phyloP scores from a whole-genome alignment of 2,329 filamentous ascomycete species.

The Aspergillus candidus region DNA sequence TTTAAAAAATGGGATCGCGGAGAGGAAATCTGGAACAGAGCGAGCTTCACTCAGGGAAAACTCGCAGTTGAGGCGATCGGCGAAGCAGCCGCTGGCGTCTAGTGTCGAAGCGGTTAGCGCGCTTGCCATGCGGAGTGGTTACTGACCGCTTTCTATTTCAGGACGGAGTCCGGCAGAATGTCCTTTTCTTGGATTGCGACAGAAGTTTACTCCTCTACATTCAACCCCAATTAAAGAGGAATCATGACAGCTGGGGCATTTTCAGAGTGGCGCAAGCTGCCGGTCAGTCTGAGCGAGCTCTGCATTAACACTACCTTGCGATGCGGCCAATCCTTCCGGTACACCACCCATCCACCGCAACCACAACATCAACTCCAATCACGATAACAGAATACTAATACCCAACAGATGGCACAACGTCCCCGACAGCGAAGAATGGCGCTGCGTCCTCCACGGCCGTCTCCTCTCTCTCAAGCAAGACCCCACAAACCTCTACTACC shows the following conservation, averaged over 20 bases:
- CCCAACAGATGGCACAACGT: constrained; percentile 69
- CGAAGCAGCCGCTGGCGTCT: constrained; percentile 12
- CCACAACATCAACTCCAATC: background rate
- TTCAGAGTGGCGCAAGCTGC: constrained; percentile 82
- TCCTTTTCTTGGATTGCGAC: constrained; percentile 1
- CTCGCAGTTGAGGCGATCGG: constrained; percentile 24
- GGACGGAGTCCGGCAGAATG: constrained; percentile 19
- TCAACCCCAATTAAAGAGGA: background rate
- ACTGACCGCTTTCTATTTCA: constrained; percentile 21
- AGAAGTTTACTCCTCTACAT: background rate
- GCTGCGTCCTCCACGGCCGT: constrained; percentile 77
- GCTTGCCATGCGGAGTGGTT: constrained; percentile 14
- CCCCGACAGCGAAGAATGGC: constrained; percentile 73
- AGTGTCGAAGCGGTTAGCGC: constrained; percentile 15
- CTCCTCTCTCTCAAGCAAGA: constrained; percentile 84
- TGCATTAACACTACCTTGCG: constrained; percentile 91
- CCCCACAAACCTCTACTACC: constrained; percentile 69
- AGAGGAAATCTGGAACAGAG: constrained; percentile 4
- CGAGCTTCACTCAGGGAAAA: constrained; percentile 26
- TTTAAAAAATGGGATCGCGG: background rate
- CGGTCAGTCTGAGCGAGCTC: constrained; percentile 73
- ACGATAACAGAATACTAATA: too few species aligned
- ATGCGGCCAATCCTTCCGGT: constrained; percentile 89
- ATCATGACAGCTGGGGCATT: constrained; percentile 43
- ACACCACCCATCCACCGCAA: constrained; percentile 11